These are phyloP conservation scores for Sclerospora graminicola DNA, from an alignment of 352 stramenopile species.

Conservation along the genomic window DNA sequence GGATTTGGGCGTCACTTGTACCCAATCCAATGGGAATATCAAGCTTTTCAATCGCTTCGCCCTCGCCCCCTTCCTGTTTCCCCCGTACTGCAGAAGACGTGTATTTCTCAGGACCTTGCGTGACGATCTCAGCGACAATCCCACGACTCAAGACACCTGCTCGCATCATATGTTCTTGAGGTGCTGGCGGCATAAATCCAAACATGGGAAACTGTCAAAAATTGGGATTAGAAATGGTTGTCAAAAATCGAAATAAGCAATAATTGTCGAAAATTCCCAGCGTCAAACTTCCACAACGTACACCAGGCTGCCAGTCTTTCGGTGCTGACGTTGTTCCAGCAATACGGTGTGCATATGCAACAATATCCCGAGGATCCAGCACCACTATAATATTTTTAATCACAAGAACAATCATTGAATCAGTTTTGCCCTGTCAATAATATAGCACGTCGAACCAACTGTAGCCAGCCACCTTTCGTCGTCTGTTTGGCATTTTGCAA, in stretches of 20 bases:
- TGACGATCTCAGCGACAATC: slow-evolving; percentile 73
- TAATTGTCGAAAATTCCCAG: too few species aligned
- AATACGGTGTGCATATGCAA: slow-evolving; percentile 77
- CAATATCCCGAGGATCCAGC: slow-evolving; percentile 53
- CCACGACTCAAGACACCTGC: slow-evolving; percentile 70
- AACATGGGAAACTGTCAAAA: slow-evolving; percentile 83
- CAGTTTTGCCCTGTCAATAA: too few species aligned
- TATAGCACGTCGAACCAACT: too few species aligned
- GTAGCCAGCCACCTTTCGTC: slow-evolving; percentile 34
- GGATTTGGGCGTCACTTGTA: slow-evolving; percentile 57
- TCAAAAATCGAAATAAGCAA: background rate
- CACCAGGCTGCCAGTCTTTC: slow-evolving; percentile 63
- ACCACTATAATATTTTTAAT: too few species aligned
- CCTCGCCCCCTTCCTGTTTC: slow-evolving; percentile 20
- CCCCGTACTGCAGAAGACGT: slow-evolving; percentile 33
- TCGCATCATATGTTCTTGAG: slow-evolving; percentile 81
- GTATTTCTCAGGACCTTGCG: slow-evolving; percentile 54
- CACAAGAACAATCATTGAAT: too few species aligned
- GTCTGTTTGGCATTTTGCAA: slow-evolving; percentile 49
- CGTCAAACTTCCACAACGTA: slow-evolving; percentile 19
- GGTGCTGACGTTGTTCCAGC: slow-evolving; percentile 64
- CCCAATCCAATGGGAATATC: slow-evolving; percentile 60
- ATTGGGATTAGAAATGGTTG: too few species aligned
- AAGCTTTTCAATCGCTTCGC: slow-evolving; percentile 26
- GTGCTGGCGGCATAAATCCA: slow-evolving; percentile 76